Base-by-base conservation (phyloP, 1,139 yeast genomes). In the Blastobotrys malaysiensis region DNA sequence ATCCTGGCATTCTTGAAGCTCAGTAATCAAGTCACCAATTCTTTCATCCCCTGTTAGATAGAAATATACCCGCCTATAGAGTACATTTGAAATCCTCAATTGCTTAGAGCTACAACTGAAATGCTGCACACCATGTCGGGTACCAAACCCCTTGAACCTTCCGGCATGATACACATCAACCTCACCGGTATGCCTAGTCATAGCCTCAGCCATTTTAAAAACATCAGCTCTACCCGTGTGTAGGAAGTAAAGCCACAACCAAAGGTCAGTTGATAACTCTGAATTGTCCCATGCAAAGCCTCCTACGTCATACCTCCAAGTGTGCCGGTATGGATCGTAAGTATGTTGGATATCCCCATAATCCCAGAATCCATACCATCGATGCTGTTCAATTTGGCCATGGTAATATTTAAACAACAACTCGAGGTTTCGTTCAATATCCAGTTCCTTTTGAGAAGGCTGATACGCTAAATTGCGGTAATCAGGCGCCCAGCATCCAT, bases 81-180 rank as follows among this genome's bases (percentile, higher is more conserved):
- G 27, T 1, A 50, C 57, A 43, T 52, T 54, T 5, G 57, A 54
- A 11, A 54, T 50, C 7, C 57, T 45, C 9, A 54, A 47, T 36
- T 54, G 57, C 39, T 54, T 54, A 2, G 55, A 51, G 47, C 60
- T 56, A 50, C 58, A 61, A 45, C 55, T 52, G 53, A 58, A 59
- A 39, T 59, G 61, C 50, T 58, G 61, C 19, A 59, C 61, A 16
- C 62, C 62, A 43, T 59, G 61, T 21, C 60, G 55, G 18, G 57
- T 54, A 13, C 39, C 39, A 31, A 31, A 31, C n/a, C 39, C 39
- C n/a, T 31, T 31, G 39, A 31, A 31, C 7, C 16, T 31, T 5
- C 39, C 39, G 13, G 14, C 14, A 31, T 31, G 39, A n/a, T 31
- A 31, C 4, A 31, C 39, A 31, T 31, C 39, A 5, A 31, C 39